These are phyloP conservation scores for Monilinia laxa DNA, from an alignment of 2,329 filamentous ascomycete genomes.

Conservation along the genomic window DNA sequence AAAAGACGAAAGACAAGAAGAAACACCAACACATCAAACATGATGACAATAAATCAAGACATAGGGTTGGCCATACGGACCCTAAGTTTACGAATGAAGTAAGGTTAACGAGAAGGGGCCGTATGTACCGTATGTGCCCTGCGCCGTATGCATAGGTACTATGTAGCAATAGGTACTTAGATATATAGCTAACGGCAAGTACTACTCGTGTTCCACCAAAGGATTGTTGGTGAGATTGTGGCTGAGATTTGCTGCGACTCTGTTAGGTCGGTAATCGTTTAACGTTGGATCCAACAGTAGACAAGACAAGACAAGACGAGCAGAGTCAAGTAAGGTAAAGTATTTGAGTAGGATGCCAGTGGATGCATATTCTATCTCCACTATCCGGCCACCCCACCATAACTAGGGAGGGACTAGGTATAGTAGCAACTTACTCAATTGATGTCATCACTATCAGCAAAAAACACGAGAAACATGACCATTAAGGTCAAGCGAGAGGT, in stretches of 20 bases:
- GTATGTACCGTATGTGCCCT: neutral
- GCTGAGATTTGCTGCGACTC: constrained; percentile 11
- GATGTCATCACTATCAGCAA: neutral
- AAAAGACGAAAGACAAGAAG: neutral
- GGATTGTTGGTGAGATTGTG: neutral
- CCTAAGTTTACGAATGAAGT: neutral
- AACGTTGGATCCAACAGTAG: too few relatives aligned
- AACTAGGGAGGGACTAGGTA: too few relatives aligned
- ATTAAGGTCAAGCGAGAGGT: neutral
- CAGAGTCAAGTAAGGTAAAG: neutral
- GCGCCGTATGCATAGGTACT: too few relatives aligned
- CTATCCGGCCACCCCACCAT: neutral
- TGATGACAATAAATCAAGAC: neutral
- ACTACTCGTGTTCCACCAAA: neutral
- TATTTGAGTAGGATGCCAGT: neutral
- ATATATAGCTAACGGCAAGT: too few relatives aligned
- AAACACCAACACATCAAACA: constrained; percentile 8
- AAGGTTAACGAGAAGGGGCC: neutral
- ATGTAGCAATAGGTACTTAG: too few relatives aligned
- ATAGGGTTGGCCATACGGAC: neutral
- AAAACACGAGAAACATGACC: constrained; percentile 5
- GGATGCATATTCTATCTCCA: neutral
- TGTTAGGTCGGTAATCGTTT: neutral
- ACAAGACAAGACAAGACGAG: neutral
- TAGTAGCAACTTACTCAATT: neutral